A percentile compares a stretch with the other conserved stretches of the same genome.
These are phyloP conservation scores for Coemansia sp. DNA, from an alignment of 192 early-diverging fungal species.

Conservation along the genomic window DNA sequence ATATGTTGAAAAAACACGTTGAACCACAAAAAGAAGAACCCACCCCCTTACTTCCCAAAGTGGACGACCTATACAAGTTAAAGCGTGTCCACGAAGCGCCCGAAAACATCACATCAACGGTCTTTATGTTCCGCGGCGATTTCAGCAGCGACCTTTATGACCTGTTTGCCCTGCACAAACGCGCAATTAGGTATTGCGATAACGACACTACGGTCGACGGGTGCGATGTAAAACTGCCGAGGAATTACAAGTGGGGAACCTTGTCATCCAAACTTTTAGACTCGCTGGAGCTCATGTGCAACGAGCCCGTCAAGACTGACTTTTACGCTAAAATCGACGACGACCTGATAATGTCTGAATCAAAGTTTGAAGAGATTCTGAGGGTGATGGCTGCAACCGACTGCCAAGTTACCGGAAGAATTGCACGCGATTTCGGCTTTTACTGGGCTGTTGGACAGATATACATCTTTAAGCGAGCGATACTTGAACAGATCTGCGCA, in stretches of 20 bases:
- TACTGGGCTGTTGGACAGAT: conserved; percentile 9
- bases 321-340: conserved; percentile 8
- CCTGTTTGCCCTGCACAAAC: conserved; percentile 4
- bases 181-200: not conserved
- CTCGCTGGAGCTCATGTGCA: not conserved
- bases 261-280: not conserved
- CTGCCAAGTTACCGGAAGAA: conserved; percentile 2
- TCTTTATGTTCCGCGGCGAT: conserved; percentile 7
- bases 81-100: not conserved
- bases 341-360: conserved; percentile 4
- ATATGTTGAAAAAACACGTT: not conserved
- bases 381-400: not conserved
- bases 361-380: not conserved
- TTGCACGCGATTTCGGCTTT: not conserved
- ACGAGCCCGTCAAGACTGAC: not conserved
- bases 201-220: not conserved
- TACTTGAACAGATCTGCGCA: not conserved
- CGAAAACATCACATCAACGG: conserved; percentile 5
- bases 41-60: not conserved
- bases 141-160: conserved; percentile 6
- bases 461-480: conserved; percentile 4
- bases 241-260: conserved; percentile 1
- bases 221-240: conserved; percentile 5
- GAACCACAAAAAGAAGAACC: not conserved
- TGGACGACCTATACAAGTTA: not conserved